Evolutionary conservation across 257 asterid species (phyloP).

Genomic region (Apocynum venetum): DNA sequence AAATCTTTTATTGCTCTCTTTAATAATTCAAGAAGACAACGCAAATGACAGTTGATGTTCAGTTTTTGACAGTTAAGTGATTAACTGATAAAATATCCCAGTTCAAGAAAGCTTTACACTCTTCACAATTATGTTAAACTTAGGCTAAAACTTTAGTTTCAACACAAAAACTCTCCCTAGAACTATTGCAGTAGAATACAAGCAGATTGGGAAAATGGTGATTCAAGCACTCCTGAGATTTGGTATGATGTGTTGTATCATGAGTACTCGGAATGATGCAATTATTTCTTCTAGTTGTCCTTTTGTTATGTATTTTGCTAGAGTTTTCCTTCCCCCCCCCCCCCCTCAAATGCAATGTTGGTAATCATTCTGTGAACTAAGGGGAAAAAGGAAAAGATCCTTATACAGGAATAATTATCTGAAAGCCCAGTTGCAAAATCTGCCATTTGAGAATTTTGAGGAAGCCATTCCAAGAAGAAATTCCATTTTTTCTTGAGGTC

Average conservation of each 20-base stretch:
- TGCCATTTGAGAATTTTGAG: neutral
- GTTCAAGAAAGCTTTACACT: neutral
- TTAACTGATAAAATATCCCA: neutral
- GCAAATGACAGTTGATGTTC: neutral
- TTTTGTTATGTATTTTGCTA: neutral
- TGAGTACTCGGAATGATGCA: neutral
- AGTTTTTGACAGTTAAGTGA: neutral
- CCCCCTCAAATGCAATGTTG: neutral
- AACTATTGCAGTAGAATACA: neutral
- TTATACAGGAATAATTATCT: neutral
- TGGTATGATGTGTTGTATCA: neutral
- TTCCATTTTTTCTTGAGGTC: neutral
- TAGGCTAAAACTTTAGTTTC: neutral
- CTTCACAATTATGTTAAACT: neutral
- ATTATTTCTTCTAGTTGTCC: neutral
- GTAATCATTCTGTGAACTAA: neutral
- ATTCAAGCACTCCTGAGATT: neutral
- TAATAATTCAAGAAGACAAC: neutral
- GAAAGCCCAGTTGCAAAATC: neutral
- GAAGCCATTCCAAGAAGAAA: neutral
- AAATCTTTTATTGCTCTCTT: neutral
- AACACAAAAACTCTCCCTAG: neutral
- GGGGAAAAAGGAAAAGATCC: neutral
- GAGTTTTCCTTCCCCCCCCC: neutral
- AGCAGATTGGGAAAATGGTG: neutral